Percentiles rank a stretch among this genome's conserved stretches.
Conservation (phyloP, 768 basidiomycete genomes). For the Roridomyces roridus region DNA sequence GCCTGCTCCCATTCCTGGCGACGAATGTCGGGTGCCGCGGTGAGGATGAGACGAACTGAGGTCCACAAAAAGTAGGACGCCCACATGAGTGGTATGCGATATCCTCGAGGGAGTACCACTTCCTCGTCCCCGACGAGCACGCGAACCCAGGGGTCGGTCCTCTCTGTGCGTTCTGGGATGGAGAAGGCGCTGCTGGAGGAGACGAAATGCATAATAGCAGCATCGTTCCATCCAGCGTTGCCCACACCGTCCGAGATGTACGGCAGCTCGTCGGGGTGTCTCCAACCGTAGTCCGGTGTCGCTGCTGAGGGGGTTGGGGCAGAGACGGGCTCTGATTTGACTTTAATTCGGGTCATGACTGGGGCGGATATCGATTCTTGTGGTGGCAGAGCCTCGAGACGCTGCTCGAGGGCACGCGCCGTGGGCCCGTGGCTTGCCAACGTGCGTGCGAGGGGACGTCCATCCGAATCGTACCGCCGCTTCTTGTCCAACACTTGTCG, state of each 20-base stretch:
- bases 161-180: neutral
- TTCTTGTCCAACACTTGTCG: too few species aligned
- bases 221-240: neutral
- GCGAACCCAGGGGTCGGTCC: neutral
- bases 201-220: neutral
- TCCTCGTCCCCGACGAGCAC: neutral
- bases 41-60: neutral
- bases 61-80: slow-evolving; percentile 6
- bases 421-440: too few species aligned
- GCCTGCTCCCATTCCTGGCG: neutral
- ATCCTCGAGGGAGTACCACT: slow-evolving; percentile 3
- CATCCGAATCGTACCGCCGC: too few species aligned
- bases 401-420: too few species aligned
- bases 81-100: slow-evolving; percentile 14
- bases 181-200: neutral
- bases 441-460: too few species aligned
- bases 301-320: too few species aligned
- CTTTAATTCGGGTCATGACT: too few species aligned
- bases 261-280: slow-evolving; percentile 10
- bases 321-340: too few species aligned
- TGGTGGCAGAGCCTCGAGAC: too few species aligned
- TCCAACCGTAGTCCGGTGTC: slow-evolving; percentile 2
- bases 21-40: neutral
- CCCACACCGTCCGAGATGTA: neutral
- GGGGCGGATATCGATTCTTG: too few species aligned